Percentiles rank a stretch among this genome's conserved stretches.
Conservation (phyloP, 805 yeast genomes). For the Metschnikowia cubensis region DNA sequence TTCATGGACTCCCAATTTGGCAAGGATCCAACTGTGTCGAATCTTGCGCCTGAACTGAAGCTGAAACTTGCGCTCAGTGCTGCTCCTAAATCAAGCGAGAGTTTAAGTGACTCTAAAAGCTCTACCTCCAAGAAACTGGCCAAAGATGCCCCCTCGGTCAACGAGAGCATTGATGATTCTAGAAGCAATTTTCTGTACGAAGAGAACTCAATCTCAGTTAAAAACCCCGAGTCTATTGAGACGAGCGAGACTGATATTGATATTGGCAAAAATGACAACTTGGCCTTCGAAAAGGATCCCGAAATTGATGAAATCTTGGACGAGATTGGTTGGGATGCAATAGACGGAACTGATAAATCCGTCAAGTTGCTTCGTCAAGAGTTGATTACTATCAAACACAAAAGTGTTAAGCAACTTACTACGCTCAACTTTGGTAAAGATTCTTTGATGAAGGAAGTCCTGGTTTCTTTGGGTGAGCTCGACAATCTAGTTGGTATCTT, state of each 20-base stretch:
- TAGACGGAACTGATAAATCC: conserved; percentile 59
- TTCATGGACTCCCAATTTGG: conserved; percentile 35
- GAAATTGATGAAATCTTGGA: conserved; percentile 66
- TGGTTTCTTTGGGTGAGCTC: conserved; percentile 31
- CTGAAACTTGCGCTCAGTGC: not conserved
- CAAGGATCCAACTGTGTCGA: not conserved
- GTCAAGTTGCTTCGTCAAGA: conserved; percentile 56
- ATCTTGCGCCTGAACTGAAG: not conserved
- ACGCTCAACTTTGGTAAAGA: conserved; percentile 34
- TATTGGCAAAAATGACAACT: conserved; percentile 2
- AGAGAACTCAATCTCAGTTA: not conserved
- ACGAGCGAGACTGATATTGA: conserved; percentile 1
- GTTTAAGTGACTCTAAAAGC: conserved; percentile 6
- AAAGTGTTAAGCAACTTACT: conserved; percentile 49
- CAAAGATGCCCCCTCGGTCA: not conserved
- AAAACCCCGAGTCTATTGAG: conserved; percentile 1
- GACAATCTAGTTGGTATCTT: conserved; percentile 35
- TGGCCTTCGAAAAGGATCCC: conserved; percentile 30
- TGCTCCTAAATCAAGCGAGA: not conserved
- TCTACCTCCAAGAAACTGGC: conserved; percentile 1
- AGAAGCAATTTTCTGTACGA: conserved; percentile 9
- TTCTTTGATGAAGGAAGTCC: conserved; percentile 31
- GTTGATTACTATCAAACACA: conserved; percentile 57
- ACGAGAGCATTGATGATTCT: conserved; percentile 2
- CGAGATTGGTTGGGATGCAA: conserved; percentile 71